A percentile compares a stretch with the other conserved stretches of the same genome.
These are phyloP conservation scores for Aspergillus carlsbadensis DNA, from an alignment of 495 filamentous ascomycete genomes.

Conservation along the genomic window DNA sequence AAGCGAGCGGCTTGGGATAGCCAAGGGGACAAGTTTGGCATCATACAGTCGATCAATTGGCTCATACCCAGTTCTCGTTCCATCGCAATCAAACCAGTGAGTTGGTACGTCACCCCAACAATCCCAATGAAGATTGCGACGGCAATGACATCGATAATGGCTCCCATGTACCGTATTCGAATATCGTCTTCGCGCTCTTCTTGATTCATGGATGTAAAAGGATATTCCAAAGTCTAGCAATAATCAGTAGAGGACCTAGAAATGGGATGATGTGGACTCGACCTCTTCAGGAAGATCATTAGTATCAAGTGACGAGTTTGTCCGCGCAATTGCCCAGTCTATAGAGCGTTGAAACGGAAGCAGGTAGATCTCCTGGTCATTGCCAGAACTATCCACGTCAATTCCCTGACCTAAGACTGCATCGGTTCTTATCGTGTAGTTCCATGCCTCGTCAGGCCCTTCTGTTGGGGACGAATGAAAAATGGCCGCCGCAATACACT, in stretches of 20 bases:
- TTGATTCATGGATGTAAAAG: constrained; percentile 66
- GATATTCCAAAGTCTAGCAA: constrained; percentile 57
- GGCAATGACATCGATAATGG: constrained; percentile 64
- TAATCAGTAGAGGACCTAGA: neutral
- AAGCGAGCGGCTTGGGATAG: constrained; percentile 67
- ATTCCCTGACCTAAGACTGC: constrained; percentile 60
- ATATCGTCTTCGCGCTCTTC: constrained; percentile 62
- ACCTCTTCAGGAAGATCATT: constrained; percentile 41
- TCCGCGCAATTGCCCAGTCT: constrained; percentile 64
- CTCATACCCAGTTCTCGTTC: constrained; percentile 80
- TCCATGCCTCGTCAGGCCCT: constrained; percentile 68
- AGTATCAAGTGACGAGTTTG: constrained; percentile 41
- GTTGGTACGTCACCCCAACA: constrained; percentile 71
- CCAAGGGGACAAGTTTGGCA: constrained; percentile 64
- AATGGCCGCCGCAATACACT: constrained; percentile 72
- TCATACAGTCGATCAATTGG: constrained; percentile 78
- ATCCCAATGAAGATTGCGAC: constrained; percentile 68
- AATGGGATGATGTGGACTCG: neutral
- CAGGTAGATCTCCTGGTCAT: constrained; percentile 70
- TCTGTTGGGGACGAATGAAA: constrained; percentile 72
- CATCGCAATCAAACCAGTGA: constrained; percentile 71
- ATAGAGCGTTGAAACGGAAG: constrained; percentile 77
- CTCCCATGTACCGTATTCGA: constrained; percentile 62
- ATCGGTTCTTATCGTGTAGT: constrained; percentile 79
- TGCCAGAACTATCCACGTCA: constrained; percentile 54